Evolutionary conservation across 1,139 yeast species (phyloP).

Genomic region (Debaryomycetaceae sp.): DNA sequence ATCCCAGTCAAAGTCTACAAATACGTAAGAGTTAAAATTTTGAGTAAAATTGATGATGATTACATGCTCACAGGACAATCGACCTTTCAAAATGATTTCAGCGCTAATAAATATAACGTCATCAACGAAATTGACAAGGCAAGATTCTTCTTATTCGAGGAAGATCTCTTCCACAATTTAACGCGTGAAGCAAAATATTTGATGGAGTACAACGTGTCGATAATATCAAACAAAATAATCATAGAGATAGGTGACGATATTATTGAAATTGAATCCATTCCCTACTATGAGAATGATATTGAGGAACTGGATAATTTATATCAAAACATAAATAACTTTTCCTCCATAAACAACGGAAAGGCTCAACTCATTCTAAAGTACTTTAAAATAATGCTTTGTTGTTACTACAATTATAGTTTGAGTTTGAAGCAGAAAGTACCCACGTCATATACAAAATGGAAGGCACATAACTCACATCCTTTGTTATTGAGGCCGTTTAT

Average conservation of each 20-base stretch:
- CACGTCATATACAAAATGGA: slow-evolving; percentile 51
- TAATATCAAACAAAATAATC: slow-evolving; percentile 63
- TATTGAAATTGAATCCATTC: slow-evolving; percentile 66
- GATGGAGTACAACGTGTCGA: slow-evolving; percentile 68
- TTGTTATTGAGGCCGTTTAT: slow-evolving; percentile 62
- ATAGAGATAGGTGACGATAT: slow-evolving; percentile 65
- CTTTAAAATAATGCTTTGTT: slow-evolving; percentile 58
- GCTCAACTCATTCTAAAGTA: slow-evolving; percentile 54
- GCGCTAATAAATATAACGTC: slow-evolving; percentile 27
- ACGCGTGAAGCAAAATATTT: slow-evolving; percentile 71
- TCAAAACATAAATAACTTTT: slow-evolving; percentile 27
- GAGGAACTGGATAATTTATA: slow-evolving; percentile 33
- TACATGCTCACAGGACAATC: slow-evolving; percentile 49
- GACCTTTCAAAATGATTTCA: slow-evolving; percentile 21
- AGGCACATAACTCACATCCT: slow-evolving; percentile 45
- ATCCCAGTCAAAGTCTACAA: slow-evolving; percentile 30
- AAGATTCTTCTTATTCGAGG: slow-evolving; percentile 76
- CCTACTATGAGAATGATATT: slow-evolving; percentile 43
- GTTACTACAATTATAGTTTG: slow-evolving; percentile 53
- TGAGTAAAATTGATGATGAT: slow-evolving; percentile 52
- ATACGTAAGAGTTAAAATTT: slow-evolving; percentile 51
- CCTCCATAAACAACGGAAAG: slow-evolving; percentile 33
- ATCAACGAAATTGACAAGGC: slow-evolving; percentile 57
- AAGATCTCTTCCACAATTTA: slow-evolving; percentile 71
- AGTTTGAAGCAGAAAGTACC: slow-evolving; percentile 45